Base-by-base conservation (phyloP, 495 filamentous ascomycete genomes). In the Penicillium pancosmium region DNA sequence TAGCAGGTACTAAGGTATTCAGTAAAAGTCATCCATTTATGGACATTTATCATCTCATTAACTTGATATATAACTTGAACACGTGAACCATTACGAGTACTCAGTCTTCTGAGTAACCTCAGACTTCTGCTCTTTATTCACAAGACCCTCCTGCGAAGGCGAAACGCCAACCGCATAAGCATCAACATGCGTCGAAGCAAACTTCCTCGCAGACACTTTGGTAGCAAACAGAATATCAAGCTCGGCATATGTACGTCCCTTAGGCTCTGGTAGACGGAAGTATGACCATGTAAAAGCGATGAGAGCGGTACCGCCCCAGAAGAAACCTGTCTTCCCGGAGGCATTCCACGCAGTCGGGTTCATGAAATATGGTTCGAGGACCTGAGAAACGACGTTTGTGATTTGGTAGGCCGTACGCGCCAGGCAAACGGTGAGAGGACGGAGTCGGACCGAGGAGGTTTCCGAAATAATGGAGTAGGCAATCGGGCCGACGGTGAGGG, bases 401-500 rank as follows among this genome's bases (percentile, higher is more conserved):
- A 90, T 75, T 61, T 88, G 87, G 73, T 90, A 91, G 35, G 85
- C 72, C 49, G 85, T 84, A 9, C 88, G 80, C 0, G 85, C 83
- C 0, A 87, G 68, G 4, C 79, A 84, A 16, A 87, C 82, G 4
- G 88, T 89, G 74, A 90, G 84, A 52, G 84, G 82, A 31, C 88
- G 84, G 15, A 91, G 78, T 4, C 88, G 78, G 19, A 86, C 77
- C 0, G 88, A 86, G 2, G 87, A 86, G 5, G 86, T 77, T 62
- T 91, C 89, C n/a, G 85, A 80, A 19, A 91, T 86, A 41, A 91
- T 79, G 6, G 85, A 85, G 67, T 89, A 92, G 54, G 85, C 84
- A 16, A 92, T 84, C 1, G 88, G 89, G 0, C 89, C 89, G 8
- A 92, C 82, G 0, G 87, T 86, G 44, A 84, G 69, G 33, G 88